These are phyloP conservation scores for Panus rudis DNA, from an alignment of 768 basidiomycete genomes.

Conservation along the genomic window DNA sequence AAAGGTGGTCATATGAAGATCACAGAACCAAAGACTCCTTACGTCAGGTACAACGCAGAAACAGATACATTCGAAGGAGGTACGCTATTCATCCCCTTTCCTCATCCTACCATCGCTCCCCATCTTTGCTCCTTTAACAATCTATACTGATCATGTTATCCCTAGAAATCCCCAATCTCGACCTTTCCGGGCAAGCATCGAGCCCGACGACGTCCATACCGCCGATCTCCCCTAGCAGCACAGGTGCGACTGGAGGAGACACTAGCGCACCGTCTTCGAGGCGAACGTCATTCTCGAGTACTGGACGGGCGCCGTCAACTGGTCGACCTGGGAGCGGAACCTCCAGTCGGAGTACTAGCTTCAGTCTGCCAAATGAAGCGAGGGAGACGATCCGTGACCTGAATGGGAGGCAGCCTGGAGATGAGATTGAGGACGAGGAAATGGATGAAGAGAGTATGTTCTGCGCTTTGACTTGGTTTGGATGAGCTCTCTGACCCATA, in stretches of 20 bases:
- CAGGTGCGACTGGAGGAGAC: conserved; percentile 42
- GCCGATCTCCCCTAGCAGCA: conserved; percentile 41
- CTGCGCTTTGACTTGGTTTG: background rate
- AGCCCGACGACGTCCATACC: conserved; percentile 33
- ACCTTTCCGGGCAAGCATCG: conserved; percentile 41
- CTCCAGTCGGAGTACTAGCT: conserved; percentile 76
- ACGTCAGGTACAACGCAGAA: conserved; percentile 84
- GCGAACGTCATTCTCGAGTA: conserved; percentile 66
- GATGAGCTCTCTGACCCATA: no score
- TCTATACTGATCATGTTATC: background rate
- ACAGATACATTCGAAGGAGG: conserved; percentile 83
- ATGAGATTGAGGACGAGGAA: conserved; percentile 71
- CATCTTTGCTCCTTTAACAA: background rate
- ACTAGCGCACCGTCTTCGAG: conserved; percentile 68
- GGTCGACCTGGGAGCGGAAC: conserved; percentile 57
- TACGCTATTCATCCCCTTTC: conserved; percentile 23
- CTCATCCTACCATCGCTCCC: background rate
- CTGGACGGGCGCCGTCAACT: conserved; percentile 41
- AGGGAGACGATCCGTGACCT: conserved; percentile 51
- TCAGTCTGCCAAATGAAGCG: conserved; percentile 69
- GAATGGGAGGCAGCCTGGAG: conserved; percentile 32
- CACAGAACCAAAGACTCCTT: conserved; percentile 95
- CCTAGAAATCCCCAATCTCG: conserved; percentile 78
- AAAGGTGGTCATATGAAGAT: conserved; percentile 99
- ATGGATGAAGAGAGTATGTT: conserved; percentile 84